Base-by-base conservation (phyloP, 164 flowering plant genomes). In the Magnolia changhungtana region DNA sequence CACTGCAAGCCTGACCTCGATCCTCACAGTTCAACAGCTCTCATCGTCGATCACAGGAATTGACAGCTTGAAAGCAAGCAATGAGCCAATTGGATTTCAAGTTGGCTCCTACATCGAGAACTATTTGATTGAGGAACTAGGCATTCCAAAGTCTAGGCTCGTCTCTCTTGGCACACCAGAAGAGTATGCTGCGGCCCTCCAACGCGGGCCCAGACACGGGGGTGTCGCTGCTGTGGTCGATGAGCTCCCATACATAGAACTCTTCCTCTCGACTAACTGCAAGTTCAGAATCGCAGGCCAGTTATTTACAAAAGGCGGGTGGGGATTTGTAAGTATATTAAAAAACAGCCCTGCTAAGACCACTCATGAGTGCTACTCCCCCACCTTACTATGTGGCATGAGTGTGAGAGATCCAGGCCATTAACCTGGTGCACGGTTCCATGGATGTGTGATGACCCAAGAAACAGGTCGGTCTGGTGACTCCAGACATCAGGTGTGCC, bases 241-340 rank as follows among this genome's bases (percentile, higher is more conserved):
- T 74, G 89, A 89, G 73, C 86, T 83, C 9, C 84, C 92, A 10
- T 89, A 89, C 49, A 69, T 88, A 24, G 85, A 89, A 19, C 78
- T 89, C 50, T 89, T 88, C 78, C 86, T 89, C 67, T 85, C 90
- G 20, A 80, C 72, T 7, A 69, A 79, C 10, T 87, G 92, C 81
- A 78, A 82, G 71, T 87, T 87, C 80, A 79, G 80, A 61, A 78
- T 82, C 58, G 79, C 84, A 8, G 92, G 92, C 10, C 82, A 75
- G 74, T 87, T 83, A 58, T 87, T 88, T 78, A 89, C 89, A 49
- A 86, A 81, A 78, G 82, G 79, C 63, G 90, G 89, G 1, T 89
- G 92, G 92, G 92, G 90, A 66, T 89, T 88, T 81, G 92, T 88
- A 86, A 88, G 92, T 88, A 78, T 78, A 23, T 50, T 31, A 21